These are phyloP conservation scores for Salvia rosmarinus DNA, from an alignment of 257 asterid species.

Conservation along the genomic window DNA sequence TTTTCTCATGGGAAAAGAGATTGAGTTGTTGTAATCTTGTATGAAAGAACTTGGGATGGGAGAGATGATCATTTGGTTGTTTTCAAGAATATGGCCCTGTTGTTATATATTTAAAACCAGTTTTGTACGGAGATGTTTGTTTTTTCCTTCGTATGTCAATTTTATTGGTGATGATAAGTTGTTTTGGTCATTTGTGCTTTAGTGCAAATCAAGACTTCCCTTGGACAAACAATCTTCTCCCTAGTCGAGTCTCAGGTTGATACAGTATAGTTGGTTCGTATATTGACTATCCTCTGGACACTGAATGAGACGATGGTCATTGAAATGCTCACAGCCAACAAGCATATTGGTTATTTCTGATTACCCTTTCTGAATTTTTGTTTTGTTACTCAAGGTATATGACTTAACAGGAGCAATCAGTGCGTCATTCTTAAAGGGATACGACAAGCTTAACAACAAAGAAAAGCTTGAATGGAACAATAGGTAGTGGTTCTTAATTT, in stretches of 20 bases:
- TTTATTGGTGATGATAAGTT: neutral
- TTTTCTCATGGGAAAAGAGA: slow-evolving; percentile 4
- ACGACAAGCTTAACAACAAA: slow-evolving; percentile 63
- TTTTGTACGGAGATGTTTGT: neutral
- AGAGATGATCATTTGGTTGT: slow-evolving; percentile 19
- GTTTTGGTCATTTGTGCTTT: neutral
- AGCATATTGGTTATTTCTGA: slow-evolving; percentile 31
- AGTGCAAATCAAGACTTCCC: neutral
- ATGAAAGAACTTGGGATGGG: neutral
- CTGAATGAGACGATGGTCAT: slow-evolving; percentile 6
- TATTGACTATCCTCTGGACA: slow-evolving; percentile 15
- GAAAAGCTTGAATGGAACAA: slow-evolving; percentile 89
- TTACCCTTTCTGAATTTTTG: slow-evolving; percentile 35
- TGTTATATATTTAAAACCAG: neutral
- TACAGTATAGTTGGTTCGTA: neutral
- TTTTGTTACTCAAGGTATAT: slow-evolving; percentile 72
- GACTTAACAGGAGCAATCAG: slow-evolving; percentile 78
- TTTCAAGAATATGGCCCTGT: neutral
- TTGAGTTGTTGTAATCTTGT: slow-evolving; percentile 7
- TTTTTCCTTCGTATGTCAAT: neutral
- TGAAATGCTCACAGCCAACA: neutral
- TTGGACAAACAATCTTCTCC: no score
- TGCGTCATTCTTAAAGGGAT: slow-evolving; percentile 58
- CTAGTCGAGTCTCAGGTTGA: neutral
- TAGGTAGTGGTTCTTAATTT: slow-evolving; percentile 52